Evolutionary conservation across 345 rosid species (phyloP).

Genomic region (Melastoma malabathricum): DNA sequence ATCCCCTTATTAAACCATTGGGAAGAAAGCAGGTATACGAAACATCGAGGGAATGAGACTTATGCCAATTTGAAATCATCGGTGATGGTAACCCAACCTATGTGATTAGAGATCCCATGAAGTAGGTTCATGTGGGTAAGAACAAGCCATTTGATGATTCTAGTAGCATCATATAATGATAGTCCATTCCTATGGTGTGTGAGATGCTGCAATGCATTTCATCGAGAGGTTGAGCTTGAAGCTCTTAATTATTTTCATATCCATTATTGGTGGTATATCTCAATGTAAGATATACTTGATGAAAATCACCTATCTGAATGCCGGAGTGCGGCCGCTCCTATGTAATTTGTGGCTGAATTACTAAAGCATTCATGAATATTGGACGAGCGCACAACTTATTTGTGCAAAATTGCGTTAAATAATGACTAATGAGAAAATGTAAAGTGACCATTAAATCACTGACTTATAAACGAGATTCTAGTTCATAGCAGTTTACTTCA

Average conservation of each 20-base stretch:
- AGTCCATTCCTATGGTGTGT: not conserved
- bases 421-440: not conserved
- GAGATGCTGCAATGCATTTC: not conserved
- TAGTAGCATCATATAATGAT: not conserved
- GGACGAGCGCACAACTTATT: not conserved
- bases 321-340: not conserved
- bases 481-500: conserved; percentile 2
- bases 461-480: not conserved
- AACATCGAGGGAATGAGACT: not conserved
- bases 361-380: not conserved
- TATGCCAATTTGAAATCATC: not conserved
- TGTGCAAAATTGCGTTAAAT: not conserved
- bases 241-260: not conserved
- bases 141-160: too few species aligned
- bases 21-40: not conserved
- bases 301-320: not conserved
- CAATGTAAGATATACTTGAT: not conserved
- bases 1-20: not conserved
- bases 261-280: not conserved
- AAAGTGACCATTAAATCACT: not conserved
- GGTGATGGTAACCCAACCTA: not conserved
- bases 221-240: not conserved
- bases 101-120: not conserved
- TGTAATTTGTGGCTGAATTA: not conserved
- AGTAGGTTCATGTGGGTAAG: conserved; percentile 2